phyloP scores from a whole-genome alignment of 768 basidiomycete species.

The Hemileccinum impolitum region DNA sequence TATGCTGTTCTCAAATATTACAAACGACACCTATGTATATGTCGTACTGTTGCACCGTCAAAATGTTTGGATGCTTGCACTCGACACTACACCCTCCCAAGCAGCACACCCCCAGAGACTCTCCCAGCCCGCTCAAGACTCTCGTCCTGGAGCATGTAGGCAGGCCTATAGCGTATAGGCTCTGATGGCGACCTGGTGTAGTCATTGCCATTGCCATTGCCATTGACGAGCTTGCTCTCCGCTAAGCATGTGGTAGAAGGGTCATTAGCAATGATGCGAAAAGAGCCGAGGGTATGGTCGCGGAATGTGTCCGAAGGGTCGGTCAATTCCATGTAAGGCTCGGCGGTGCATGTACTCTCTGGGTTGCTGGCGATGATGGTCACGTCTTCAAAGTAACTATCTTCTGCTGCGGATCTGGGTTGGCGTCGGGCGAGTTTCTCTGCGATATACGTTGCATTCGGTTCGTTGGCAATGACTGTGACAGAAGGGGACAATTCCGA shows the following conservation, averaged over 20 bases:
- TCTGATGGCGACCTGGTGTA: neutral
- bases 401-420: neutral
- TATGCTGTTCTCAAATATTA: neutral
- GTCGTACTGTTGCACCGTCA: too few relatives aligned
- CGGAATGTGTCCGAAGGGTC: neutral
- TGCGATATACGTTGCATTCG: slow-evolving; percentile 15
- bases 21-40: neutral
- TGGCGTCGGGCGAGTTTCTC: slow-evolving; percentile 4
- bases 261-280: slow-evolving; percentile 20
- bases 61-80: too few relatives aligned
- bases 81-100: slow-evolving; percentile 4
- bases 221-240: slow-evolving; percentile 9
- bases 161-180: slow-evolving; percentile 58
- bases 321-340: slow-evolving; percentile 2
- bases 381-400: slow-evolving; percentile 1
- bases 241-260: slow-evolving; percentile 17
- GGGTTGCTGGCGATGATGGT: slow-evolving; percentile 21
- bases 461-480: slow-evolving; percentile 19
- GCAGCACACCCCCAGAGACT: slow-evolving; percentile 29
- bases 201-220: slow-evolving; percentile 1
- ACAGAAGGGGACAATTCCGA: slow-evolving; percentile 18
- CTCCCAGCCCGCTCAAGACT: slow-evolving; percentile 71
- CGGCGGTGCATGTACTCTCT: slow-evolving; percentile 16
- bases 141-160: slow-evolving; percentile 77
- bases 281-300: slow-evolving; percentile 5